Evolutionary conservation across 1,284 basidiomycete genomes (phyloP), one percentile per base, ranked within the genome.

Genomic region (Ustilago nuda): DNA sequence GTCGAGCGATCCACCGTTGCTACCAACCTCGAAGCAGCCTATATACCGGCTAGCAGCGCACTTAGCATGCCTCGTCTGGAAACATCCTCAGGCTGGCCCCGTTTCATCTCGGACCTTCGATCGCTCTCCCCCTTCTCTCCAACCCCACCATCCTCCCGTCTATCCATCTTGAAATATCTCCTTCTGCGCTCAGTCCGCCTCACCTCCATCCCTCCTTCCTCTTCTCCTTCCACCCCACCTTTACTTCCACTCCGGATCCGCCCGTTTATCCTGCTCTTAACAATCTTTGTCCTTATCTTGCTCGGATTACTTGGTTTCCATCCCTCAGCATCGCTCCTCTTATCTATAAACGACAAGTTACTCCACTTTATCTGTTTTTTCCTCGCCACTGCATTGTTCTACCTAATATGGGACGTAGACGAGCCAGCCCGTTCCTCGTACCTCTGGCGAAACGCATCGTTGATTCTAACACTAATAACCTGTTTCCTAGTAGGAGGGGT

Each of bases 381-480:
- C 67, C 72, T 92, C 35, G 92, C 93, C 0, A 94, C 93, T 0
- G 90, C 87, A 6, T 89, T 94, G 7, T 94, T 94, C 86, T 95
- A 94, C 86, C 92, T 93, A 81, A 93, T 94, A 55, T 90, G 93
- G 67, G 93, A 94, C 77, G 91, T 94, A 12, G 93, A 95, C 74
- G 93, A 95, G 91, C 59, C 70, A 0, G 82, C 74, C 2, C 52
- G 80, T 1, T 56, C 92, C 70, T 89, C 93, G 85, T 93, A 92
- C 91, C 90, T 93, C 76, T 95, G 94, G 94, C 89, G 93, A n/a
- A 89, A 92, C 82, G 89, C 90, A 9, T 89, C 90, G 5, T 86
- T 94, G 15, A 89, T 92, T 50, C 88, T 93, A 70, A 92, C 93
- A 0, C 84, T 87, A 2, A 83, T 92, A 57, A 88, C 74, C 0